Evolutionary conservation across 2,329 filamentous ascomycete species (phyloP), one percentile per base, ranked within the genome.

Genomic region (Hansfordia pulvinata): DNA sequence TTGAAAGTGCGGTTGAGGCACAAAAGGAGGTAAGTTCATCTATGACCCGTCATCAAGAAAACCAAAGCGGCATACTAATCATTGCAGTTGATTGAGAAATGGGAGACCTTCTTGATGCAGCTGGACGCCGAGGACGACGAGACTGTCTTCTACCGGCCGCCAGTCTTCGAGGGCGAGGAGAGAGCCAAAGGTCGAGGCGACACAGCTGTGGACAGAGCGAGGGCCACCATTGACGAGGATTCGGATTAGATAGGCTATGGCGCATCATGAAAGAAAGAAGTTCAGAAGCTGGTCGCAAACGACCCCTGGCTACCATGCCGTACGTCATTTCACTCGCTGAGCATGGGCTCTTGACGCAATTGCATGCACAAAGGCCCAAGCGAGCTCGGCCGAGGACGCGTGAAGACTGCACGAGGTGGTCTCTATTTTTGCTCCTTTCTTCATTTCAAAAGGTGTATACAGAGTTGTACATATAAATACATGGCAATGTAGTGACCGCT

Each of bases 101-200:
- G 90, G 90, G 90, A 98, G 57, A 96, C 90, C 0, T 98, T 93
- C 60, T 64, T 98, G 27, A 77, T 96, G 67, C 90, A 94, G 50
- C 64, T 98, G 22, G 90, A 98, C 48, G 81, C 84, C 7, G 88
- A 93, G 42, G 88, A 96, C 32, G 84, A 93, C 37, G 83, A 76
- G 34, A 63, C 66, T 4, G 67, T 64, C 8, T 77, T 77, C 43
- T 76, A 76, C 49, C 63, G 67, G 30, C 69, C 71, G 4, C 70
- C 71, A 3, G 64, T 73, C n/a, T 60, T 67, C 37, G 58, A 67
- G 34, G 39, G 53, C 15, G 43, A 53, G 26, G 54, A 58, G 40
- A 66, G 67, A 50, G 51, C 56, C 22, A 50, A 54, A 21, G 36
- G 41, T n/a, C 38, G 40, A 2, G 68, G 68, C 4, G 49, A 74